Base-by-base conservation (phyloP, 2,329 filamentous ascomycete species). In the Fusarium sp. region DNA sequence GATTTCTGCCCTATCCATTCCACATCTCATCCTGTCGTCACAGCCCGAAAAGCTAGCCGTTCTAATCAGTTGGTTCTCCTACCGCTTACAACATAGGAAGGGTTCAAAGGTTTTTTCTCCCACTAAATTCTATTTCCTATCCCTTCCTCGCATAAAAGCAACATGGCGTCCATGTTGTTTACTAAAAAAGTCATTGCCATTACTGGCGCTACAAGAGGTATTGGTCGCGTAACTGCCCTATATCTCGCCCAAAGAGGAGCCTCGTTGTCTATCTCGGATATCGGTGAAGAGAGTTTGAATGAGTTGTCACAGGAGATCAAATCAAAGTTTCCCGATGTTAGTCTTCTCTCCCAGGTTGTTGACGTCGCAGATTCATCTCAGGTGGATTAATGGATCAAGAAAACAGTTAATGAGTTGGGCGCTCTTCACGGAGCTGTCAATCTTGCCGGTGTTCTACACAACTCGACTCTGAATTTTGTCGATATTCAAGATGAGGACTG, bases 391-490 rank as follows among this genome's bases (percentile, higher is more conserved):
- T 64, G 62, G 62, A 58, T 64, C 20, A 27, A 54, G 29, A 47
- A 22, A 13, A 54, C 65, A 5, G 52, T 59, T 13, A 4, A 47
- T 7, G 16, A 63, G 37, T 52, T 67, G 16, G 65, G 65, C 8
- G n/a, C 45, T 4, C 22, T 70, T 9, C 31, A 63, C 31, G 47
- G 67, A 8, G 47, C 50, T 18, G 67, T 31, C 29, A 63, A 70
- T 34, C 18, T 66, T 40, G 62, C 50, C 22, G 62, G 63, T 31
- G 22, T 62, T 14, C 18, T 63, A 16, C 22, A 52, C 5, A 52
- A 31, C 18, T 35, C 20, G 9, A 50, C 38, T 4, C 54, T 13
- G 9, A 40, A 60, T 16, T 16, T 45, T 31, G n/a, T 31, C 14
- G 50, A 56, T 11, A 34, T 56, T 10, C n/a, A 34, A 20, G 54